Evolutionary conservation across 2,329 filamentous ascomycete genomes (phyloP).

Genomic region (Polytolypa hystricis): DNA sequence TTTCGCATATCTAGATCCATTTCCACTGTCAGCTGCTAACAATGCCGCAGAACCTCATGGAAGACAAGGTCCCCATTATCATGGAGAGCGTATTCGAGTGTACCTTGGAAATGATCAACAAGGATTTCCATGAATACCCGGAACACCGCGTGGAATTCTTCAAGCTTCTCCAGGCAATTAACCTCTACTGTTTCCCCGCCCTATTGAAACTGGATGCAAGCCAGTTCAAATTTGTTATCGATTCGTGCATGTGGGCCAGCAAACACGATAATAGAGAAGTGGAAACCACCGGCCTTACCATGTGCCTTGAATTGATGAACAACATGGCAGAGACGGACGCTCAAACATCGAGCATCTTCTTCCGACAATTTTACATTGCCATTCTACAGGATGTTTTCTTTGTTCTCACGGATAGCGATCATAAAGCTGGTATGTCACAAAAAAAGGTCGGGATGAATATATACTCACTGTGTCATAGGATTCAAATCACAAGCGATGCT

Average conservation of each 20-base stretch:
- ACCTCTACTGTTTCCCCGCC: constrained; percentile 91
- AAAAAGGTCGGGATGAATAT: neutral
- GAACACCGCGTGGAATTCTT: constrained; percentile 99
- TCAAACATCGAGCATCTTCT: constrained; percentile 83
- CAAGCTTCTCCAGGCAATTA: constrained; percentile 90
- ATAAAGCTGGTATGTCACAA: constrained; percentile 62
- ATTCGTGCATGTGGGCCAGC: constrained; percentile 99
- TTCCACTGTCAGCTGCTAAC: constrained; percentile 24
- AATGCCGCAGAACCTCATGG: constrained; percentile 66
- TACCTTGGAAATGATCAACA: constrained; percentile 99
- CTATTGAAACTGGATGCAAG: constrained; percentile 87
- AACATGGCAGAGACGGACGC: constrained; percentile 91
- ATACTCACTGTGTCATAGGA: constrained; percentile 29
- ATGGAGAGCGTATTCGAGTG: constrained; percentile 99
- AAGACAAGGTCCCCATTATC: constrained; percentile 92
- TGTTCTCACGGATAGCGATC: constrained; percentile 90
- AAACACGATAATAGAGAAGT: constrained; percentile 99
- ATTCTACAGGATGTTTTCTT: constrained; percentile 98
- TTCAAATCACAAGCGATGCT: constrained; percentile 97
- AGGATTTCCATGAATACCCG: constrained; percentile 98
- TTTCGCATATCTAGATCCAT: constrained; percentile 15
- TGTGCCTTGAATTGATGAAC: constrained; percentile 94
- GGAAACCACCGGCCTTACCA: constrained; percentile 88
- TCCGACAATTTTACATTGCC: constrained; percentile 92
- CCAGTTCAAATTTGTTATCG: constrained; percentile 98